Percentiles rank a stretch among this genome's conserved stretches.
phyloP scores from a whole-genome alignment of 208 protist genomes.

The Herpetomonas tarakana region DNA sequence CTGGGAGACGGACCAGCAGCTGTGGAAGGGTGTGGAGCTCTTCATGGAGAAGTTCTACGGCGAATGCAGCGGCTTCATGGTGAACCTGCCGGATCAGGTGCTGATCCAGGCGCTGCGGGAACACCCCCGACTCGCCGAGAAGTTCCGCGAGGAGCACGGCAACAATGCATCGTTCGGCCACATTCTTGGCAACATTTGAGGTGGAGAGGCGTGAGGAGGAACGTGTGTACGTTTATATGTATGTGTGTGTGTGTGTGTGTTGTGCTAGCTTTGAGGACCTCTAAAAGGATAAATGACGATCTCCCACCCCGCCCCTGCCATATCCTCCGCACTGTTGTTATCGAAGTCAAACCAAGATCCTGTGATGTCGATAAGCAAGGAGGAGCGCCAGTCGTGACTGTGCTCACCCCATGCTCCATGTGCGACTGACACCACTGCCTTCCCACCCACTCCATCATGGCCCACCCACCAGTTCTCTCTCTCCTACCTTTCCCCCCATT shows the following conservation, averaged over 20 bases:
- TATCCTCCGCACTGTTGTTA: no score
- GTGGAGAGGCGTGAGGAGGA: neutral
- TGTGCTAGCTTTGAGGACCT: neutral
- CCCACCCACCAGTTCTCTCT: no score
- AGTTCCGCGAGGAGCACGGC: conserved; percentile 66
- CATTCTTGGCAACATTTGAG: conserved; percentile 59
- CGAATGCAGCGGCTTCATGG: conserved; percentile 69
- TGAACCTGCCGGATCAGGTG: conserved; percentile 72
- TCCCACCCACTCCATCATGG: no score
- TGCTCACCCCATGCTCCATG: no score
- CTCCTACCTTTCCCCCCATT: no score
- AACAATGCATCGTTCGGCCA: conserved; percentile 79
- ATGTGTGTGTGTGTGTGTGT: neutral
- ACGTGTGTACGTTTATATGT: neutral
- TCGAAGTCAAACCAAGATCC: no score
- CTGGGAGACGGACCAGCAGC: conserved; percentile 58
- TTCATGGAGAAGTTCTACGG: conserved; percentile 72
- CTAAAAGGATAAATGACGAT: no score
- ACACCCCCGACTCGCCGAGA: conserved; percentile 34
- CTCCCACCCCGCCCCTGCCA: no score
- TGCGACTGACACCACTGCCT: no score
- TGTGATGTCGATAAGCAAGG: no score
- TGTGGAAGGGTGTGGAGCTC: conserved; percentile 69
- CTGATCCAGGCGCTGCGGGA: conserved; percentile 57
- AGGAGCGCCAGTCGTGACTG: no score